Percentiles rank a stretch among this genome's conserved stretches.
phyloP scores from a whole-genome alignment of 1,284 basidiomycete genomes.

The Anthracocystis setariae region DNA sequence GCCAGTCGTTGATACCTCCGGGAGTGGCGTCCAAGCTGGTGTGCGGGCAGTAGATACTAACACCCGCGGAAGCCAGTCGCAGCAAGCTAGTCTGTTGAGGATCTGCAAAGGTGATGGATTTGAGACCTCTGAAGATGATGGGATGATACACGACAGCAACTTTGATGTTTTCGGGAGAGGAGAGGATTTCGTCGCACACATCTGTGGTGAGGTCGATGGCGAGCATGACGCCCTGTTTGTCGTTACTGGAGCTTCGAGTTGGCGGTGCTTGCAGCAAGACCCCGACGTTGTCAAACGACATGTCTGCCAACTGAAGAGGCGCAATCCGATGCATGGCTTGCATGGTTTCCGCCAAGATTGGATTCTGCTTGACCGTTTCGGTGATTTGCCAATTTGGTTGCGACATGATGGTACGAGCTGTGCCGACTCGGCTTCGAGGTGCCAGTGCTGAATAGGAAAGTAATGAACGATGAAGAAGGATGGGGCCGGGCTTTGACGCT shows the following conservation, averaged over 20 bases:
- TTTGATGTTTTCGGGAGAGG: conserved; percentile 41
- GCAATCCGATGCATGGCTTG: conserved; percentile 47
- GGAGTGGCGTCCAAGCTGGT: conserved; percentile 82
- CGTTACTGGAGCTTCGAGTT: background rate
- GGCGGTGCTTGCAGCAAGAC: conserved; percentile 50
- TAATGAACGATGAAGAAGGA: background rate
- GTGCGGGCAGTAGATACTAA: conserved; percentile 88
- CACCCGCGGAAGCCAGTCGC: conserved; percentile 79
- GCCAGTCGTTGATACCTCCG: conserved; percentile 79
- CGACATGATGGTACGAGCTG: conserved; percentile 23
- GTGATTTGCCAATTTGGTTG: conserved; percentile 48
- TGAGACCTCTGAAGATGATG: conserved; percentile 83
- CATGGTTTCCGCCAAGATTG: conserved; percentile 27
- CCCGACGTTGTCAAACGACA: conserved; percentile 65
- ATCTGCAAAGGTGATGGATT: conserved; percentile 80
- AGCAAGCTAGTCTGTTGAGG: conserved; percentile 84
- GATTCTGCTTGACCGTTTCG: conserved; percentile 36
- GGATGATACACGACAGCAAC: conserved; percentile 79
- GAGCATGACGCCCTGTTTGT: conserved; percentile 54
- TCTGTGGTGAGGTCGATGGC: conserved; percentile 63
- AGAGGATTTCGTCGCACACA: conserved; percentile 62
- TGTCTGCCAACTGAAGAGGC: conserved; percentile 59
- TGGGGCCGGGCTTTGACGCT: background rate
- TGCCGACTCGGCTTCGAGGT: no score
- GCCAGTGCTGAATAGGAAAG: background rate